Conservation (phyloP, 1,284 basidiomycete species). For the Tylopilus sp. region DNA sequence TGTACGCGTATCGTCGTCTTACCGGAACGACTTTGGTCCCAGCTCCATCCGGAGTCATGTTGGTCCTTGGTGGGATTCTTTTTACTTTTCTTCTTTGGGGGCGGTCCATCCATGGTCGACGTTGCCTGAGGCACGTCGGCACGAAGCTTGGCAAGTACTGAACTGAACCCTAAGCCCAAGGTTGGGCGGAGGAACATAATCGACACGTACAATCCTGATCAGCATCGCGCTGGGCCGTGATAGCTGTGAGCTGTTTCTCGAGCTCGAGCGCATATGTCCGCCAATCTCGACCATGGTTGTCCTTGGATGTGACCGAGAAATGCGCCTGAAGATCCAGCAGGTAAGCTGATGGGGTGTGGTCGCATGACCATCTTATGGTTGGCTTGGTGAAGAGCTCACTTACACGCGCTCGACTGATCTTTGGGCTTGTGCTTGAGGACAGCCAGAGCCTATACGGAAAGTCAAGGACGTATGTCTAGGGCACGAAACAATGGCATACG, state of each 20-base stretch:
- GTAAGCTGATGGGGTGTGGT: conserved; percentile 34
- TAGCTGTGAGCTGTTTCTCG: conserved; percentile 29
- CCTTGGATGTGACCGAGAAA: conserved; percentile 26
- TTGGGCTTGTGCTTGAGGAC: conserved; percentile 36
- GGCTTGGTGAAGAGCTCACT: neutral
- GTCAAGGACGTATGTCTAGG: neutral
- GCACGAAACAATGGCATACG: conserved; percentile 21
- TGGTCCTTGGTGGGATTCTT: conserved; percentile 28
- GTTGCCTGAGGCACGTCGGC: conserved; percentile 20
- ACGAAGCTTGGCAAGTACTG: conserved; percentile 24
- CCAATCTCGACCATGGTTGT: conserved; percentile 26
- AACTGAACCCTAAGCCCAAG: no score
- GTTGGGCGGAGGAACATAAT: neutral
- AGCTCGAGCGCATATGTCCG: conserved; percentile 36
- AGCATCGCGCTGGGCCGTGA: conserved; percentile 32
- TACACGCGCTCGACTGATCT: conserved; percentile 35
- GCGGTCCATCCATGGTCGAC: conserved; percentile 25
- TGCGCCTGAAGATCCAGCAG: conserved; percentile 40
- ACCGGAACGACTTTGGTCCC: conserved; percentile 37
- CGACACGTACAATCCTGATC: conserved; percentile 31
- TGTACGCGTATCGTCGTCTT: neutral
- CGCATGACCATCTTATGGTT: neutral
- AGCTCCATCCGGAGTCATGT: conserved; percentile 28
- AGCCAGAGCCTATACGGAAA: conserved; percentile 31
- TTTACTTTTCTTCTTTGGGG: conserved; percentile 42